These are phyloP conservation scores for Vanderwaltozyma verrucispora DNA, from an alignment of 805 yeast species.

Conservation along the genomic window DNA sequence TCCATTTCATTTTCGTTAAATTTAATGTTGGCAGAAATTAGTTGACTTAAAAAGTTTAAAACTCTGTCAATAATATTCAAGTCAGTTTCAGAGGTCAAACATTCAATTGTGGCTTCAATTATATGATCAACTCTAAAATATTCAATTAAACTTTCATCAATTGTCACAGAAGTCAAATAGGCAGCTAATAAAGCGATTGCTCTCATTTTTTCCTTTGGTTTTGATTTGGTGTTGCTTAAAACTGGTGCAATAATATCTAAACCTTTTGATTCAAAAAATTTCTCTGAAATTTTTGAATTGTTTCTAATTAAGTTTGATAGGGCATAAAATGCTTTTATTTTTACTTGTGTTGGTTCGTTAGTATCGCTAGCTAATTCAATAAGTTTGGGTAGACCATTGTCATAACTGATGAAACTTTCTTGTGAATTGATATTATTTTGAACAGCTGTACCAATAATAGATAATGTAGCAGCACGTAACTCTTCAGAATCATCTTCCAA, in stretches of 20 bases:
- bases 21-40: conserved; percentile 35
- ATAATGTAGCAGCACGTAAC: conserved; percentile 51
- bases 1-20: conserved; percentile 37
- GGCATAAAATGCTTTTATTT: conserved; percentile 67
- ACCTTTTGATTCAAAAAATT: conserved; percentile 51
- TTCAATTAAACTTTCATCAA: conserved; percentile 29
- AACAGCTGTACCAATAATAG: conserved; percentile 81
- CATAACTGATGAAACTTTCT: conserved; percentile 46
- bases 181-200: conserved; percentile 50
- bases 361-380: conserved; percentile 31
- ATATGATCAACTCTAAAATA: conserved; percentile 29
- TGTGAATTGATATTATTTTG: conserved; percentile 82
- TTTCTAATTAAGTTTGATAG: conserved; percentile 66
- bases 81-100: conserved; percentile 23
- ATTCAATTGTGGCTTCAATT: conserved; percentile 21
- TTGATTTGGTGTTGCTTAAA: conserved; percentile 10
- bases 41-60: conserved; percentile 38
- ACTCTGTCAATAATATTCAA: conserved; percentile 48
- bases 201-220: conserved; percentile 41
- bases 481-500: conserved; percentile 36
- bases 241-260: conserved; percentile 42
- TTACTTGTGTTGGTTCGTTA: conserved; percentile 28
- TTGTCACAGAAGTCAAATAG: conserved; percentile 42
- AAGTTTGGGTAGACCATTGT: conserved; percentile 37
- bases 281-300: conserved; percentile 41